Evolutionary conservation across 805 yeast species (phyloP).

Genomic region (Saturnispora besseyi): DNA sequence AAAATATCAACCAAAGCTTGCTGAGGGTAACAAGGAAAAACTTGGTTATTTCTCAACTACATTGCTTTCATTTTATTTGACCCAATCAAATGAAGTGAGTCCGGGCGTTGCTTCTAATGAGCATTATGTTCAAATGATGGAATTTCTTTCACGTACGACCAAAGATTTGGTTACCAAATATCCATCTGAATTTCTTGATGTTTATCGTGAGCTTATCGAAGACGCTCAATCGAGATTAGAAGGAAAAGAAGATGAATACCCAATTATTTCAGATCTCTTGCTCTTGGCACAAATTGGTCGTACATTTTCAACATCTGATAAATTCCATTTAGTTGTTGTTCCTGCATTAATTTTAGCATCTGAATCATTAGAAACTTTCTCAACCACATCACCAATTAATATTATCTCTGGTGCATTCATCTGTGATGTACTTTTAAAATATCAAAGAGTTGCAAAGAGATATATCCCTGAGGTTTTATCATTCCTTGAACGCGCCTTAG

Average conservation of each 20-base stretch:
- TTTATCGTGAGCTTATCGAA: conserved; percentile 47
- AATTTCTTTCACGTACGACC: conserved; percentile 35
- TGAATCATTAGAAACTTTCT: conserved; percentile 51
- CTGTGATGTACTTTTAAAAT: conserved; percentile 55
- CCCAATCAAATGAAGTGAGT: conserved; percentile 34
- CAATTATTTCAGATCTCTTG: conserved; percentile 47
- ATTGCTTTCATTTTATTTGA: conserved; percentile 52
- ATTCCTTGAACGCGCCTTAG: conserved; percentile 46
- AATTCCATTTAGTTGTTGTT: conserved; percentile 84
- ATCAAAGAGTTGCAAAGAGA: conserved; percentile 75
- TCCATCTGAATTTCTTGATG: conserved; percentile 53
- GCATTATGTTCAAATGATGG: conserved; percentile 26
- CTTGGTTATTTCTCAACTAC: conserved; percentile 55
- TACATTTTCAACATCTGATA: conserved; percentile 89
- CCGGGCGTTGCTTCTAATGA: conserved; percentile 16
- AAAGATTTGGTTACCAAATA: conserved; percentile 57
- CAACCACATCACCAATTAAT: conserved; percentile 13
- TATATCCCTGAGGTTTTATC: conserved; percentile 68
- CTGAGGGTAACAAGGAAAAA: conserved; percentile 72
- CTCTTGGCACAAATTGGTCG: conserved; percentile 65
- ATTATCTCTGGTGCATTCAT: conserved; percentile 55
- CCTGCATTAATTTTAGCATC: conserved; percentile 70
- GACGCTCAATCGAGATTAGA: conserved; percentile 48
- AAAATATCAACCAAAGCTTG: conserved; percentile 65
- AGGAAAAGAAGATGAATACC: conserved; percentile 18